Base-by-base conservation (phyloP, 345 rosid species). In the Microthlaspi erraticum region DNA sequence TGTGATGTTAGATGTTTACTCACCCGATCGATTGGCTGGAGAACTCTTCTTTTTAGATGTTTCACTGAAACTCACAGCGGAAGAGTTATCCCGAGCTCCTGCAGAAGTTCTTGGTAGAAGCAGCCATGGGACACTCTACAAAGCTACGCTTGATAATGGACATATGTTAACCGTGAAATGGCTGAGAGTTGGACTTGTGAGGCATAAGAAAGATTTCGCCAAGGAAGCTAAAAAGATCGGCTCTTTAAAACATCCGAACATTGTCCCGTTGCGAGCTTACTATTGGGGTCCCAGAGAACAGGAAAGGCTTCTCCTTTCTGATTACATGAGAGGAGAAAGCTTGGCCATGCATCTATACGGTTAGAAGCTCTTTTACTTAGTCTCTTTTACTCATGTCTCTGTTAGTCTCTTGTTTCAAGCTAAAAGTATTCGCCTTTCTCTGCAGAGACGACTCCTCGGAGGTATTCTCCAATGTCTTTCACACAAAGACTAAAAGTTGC, bases 51-150 rank as follows among this genome's bases (percentile, higher is more conserved):
- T 89, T 72, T 80, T 91, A 36, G 96, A 91, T 70, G 52, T 86
- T 65, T 91, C 96, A 2, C 76, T 89, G 34, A 77, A 80, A 73
- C 87, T 93, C 73, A 93, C 91, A 32, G 93, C 90, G 17, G 98
- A 93, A 81, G 96, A 93, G 72, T 75, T 93, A 77, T 90, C 97
- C 64, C 83, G 90, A 73, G 98, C 98, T 76, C 97, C 97, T n/a
- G 97, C 98, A 3, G 97, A 93, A 84, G 97, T 93, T 82, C 92
- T 93, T 38, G 97, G 98, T 31, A 85, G 98, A 82, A 89, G 98
- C 86, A 93, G 96, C 75, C 97, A 87, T 75, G 97, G 97, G 68
- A 93, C 98, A 52, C 77, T 90, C 1, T 93, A 93, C 60, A 90
- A 91, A 82, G 98, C 98, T 53, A 91, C 96, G 70, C 83, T 93